These are phyloP conservation scores for Leishmania guyanensis DNA, from an alignment of 208 protist species.

Conservation along the genomic window DNA sequence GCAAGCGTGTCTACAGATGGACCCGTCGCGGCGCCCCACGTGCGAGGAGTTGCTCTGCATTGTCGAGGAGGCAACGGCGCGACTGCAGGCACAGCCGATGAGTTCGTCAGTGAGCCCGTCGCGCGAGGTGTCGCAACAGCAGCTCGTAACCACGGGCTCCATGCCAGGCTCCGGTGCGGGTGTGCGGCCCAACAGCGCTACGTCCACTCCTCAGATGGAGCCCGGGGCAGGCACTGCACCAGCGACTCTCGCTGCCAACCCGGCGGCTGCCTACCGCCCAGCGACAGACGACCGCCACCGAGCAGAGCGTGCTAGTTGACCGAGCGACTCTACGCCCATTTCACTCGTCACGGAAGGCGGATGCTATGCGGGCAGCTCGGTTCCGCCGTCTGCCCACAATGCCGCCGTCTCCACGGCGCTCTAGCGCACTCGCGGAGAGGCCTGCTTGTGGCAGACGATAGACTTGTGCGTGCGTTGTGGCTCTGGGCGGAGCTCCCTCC, in stretches of 20 bases:
- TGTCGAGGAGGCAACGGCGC: constrained; percentile 51
- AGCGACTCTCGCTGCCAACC: not conserved
- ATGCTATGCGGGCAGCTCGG: constrained; percentile 3
- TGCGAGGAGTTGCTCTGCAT: constrained; percentile 75
- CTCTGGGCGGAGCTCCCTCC: not conserved
- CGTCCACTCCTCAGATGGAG: not conserved
- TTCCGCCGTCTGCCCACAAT: not conserved
- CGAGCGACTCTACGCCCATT: not conserved
- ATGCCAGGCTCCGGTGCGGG: not conserved
- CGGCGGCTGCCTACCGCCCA: not conserved
- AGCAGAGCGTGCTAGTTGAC: not conserved
- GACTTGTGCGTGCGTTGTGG: not conserved
- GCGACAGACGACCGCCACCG: not conserved
- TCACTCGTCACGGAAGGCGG: not conserved
- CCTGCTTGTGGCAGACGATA: not conserved
- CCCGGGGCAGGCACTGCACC: not conserved
- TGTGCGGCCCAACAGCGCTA: not conserved
- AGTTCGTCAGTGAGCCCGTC: constrained; percentile 35
- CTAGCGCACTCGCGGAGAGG: not conserved
- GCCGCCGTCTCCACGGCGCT: constrained; percentile 1
- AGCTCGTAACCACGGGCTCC: not conserved
- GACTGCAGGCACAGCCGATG: constrained; percentile 39
- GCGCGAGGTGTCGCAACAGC: constrained; percentile 28
- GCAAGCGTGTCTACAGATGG: constrained; percentile 57
- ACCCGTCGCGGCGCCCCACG: constrained; percentile 60